Conservation (phyloP, 768 basidiomycete species). For the Scleroderma citrinum region DNA sequence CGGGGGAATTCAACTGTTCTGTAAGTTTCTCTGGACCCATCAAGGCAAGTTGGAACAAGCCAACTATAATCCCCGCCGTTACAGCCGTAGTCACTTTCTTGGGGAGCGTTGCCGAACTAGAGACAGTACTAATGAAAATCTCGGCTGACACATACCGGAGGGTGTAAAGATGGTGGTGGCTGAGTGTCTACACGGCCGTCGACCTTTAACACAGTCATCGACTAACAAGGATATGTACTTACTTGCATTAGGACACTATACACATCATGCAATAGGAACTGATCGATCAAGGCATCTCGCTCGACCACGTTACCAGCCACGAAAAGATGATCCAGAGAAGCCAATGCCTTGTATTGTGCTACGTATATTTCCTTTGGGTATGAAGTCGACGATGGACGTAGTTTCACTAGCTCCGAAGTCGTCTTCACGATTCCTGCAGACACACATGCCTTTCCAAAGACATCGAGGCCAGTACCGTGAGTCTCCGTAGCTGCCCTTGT, state of each 20-base stretch:
- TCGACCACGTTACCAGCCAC: conserved; percentile 14
- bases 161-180: conserved; percentile 16
- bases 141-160: conserved; percentile 18
- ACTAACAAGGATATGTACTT: neutral
- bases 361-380: conserved; percentile 9
- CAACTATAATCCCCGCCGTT: conserved; percentile 19
- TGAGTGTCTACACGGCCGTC: neutral
- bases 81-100: conserved; percentile 13
- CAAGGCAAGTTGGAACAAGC: conserved; percentile 20
- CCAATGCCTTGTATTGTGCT: conserved; percentile 19
- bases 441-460: conserved; percentile 19
- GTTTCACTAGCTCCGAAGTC: conserved; percentile 17
- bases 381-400: conserved; percentile 6
- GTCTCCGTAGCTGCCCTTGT: neutral
- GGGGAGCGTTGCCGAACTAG: conserved; percentile 18
- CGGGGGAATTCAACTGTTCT: conserved; percentile 13
- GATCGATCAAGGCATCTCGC: conserved; percentile 16
- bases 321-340: conserved; percentile 16
- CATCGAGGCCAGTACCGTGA: conserved; percentile 1
- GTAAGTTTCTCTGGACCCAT: conserved; percentile 17
- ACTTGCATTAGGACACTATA: conserved; percentile 21
- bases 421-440: conserved; percentile 25
- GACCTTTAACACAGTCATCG: no score
- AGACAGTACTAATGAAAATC: conserved; percentile 14
- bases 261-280: conserved; percentile 17